These are phyloP conservation scores for Noccaea bulbosa DNA, from an alignment of 345 rosid species.

Conservation along the genomic window DNA sequence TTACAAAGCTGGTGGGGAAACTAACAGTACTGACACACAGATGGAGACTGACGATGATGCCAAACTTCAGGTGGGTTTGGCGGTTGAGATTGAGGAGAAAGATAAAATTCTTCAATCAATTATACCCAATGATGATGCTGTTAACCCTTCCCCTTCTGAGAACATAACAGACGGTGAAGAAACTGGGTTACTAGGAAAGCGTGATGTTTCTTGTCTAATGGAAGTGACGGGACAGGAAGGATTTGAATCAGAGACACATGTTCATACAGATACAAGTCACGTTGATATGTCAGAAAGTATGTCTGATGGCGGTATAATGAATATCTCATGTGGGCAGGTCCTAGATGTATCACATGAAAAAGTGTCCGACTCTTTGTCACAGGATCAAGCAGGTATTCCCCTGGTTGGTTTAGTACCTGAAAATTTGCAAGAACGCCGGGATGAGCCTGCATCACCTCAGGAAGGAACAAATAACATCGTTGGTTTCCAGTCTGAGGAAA, in stretches of 20 bases:
- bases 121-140: constrained; percentile 12
- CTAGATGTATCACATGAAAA: constrained; percentile 11
- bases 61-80: constrained; percentile 12
- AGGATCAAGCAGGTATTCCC: constrained; percentile 25
- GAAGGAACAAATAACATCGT: neutral
- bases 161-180: constrained; percentile 23
- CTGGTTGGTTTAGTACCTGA: constrained; percentile 33
- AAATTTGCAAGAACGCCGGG: constrained; percentile 25
- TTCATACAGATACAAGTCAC: constrained; percentile 15
- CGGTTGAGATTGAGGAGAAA: constrained; percentile 31
- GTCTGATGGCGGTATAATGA: neutral
- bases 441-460: constrained; percentile 28
- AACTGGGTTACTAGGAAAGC: neutral
- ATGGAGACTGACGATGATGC: constrained; percentile 30
- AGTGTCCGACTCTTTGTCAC: neutral
- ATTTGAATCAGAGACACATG: constrained; percentile 23
- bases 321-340: constrained; percentile 14
- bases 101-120: constrained; percentile 13
- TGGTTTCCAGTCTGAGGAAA: constrained; percentile 23
- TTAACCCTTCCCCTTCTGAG: constrained; percentile 1
- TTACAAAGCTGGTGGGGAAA: constrained; percentile 17
- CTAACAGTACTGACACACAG: constrained; percentile 30
- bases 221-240: constrained; percentile 25
- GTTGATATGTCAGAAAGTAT: constrained; percentile 17
- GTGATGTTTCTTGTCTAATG: constrained; percentile 19